A percentile compares a stretch with the other conserved stretches of the same genome.
phyloP scores from a whole-genome alignment of 1,284 basidiomycete genomes.

The Ceratobasidium papillatum region DNA sequence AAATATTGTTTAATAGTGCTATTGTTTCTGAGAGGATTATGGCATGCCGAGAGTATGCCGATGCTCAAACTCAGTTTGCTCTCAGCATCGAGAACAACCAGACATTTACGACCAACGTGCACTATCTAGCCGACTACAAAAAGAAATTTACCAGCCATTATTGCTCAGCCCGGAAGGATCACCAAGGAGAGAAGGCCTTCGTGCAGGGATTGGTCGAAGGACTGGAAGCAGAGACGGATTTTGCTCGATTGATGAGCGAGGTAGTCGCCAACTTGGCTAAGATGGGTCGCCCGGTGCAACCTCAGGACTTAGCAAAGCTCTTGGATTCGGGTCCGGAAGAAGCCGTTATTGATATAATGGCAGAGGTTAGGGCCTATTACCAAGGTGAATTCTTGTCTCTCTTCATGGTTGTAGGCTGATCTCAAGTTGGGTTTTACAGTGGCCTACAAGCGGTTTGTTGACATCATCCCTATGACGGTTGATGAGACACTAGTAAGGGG shows the following conservation, averaged over 20 bases:
- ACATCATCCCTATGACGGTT: conserved; percentile 1
- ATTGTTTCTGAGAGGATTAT: conserved; percentile 22
- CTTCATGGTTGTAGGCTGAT: neutral
- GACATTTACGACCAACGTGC: conserved; percentile 31
- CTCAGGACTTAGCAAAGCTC: conserved; percentile 56
- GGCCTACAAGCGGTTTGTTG: conserved; percentile 32
- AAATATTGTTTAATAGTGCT: neutral
- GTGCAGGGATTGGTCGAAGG: conserved; percentile 22
- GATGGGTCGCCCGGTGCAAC: conserved; percentile 52
- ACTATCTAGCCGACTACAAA: conserved; percentile 54
- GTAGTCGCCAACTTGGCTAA: conserved; percentile 52
- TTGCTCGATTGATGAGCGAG: conserved; percentile 45
- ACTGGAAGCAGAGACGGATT: neutral
- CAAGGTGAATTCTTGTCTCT: conserved; percentile 47
- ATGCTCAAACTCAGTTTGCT: conserved; percentile 22
- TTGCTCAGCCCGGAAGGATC: conserved; percentile 1
- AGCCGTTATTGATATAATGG: conserved; percentile 60
- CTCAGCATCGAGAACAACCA: conserved; percentile 33
- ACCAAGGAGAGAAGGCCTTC: conserved; percentile 15
- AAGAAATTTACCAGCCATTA: conserved; percentile 43
- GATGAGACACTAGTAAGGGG: conserved; percentile 35
- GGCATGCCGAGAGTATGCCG: conserved; percentile 24
- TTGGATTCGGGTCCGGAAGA: conserved; percentile 56
- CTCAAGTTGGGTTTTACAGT: neutral
- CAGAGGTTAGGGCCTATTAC: conserved; percentile 63